These are phyloP conservation scores for Aspergillus japonicus DNA, from an alignment of 2,329 filamentous ascomycete species.

Conservation along the genomic window DNA sequence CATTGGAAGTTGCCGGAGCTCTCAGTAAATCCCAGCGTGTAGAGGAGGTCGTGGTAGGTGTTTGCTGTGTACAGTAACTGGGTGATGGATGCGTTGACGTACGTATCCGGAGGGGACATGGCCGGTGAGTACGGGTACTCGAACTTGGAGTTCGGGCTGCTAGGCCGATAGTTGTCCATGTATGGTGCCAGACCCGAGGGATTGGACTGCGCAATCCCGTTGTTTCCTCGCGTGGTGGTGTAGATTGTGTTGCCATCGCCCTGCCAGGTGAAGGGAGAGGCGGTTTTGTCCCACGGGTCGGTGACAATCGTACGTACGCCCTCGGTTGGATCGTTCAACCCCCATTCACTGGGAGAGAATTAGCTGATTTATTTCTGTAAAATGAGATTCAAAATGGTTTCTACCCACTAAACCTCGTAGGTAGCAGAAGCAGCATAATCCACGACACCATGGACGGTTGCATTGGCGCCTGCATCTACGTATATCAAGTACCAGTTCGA, in stretches of 20 bases:
- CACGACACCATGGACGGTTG: constrained; percentile 13
- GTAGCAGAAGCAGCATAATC: constrained; percentile 14
- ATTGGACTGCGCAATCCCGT: constrained; percentile 16
- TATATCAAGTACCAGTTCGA: constrained; percentile 17
- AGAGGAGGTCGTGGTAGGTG: constrained; percentile 18
- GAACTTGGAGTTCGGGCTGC: constrained; percentile 8
- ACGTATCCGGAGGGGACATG: constrained; percentile 7
- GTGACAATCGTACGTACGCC: constrained; percentile 8
- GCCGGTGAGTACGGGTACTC: constrained; percentile 10
- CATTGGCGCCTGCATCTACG: constrained; percentile 9
- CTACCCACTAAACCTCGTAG: constrained; percentile 17
- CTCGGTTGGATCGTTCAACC: constrained; percentile 15
- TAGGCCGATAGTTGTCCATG: constrained; percentile 11
- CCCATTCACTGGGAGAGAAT: constrained; percentile 10
- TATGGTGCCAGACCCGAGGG: constrained; percentile 6
- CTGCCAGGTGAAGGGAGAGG: constrained; percentile 16
- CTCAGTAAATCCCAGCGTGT: constrained; percentile 14
- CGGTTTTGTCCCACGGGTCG: constrained; percentile 12
- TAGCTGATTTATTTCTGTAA: neutral
- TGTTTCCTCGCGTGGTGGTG: constrained; percentile 16
- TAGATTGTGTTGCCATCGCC: constrained; percentile 12
- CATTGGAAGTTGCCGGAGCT: constrained; percentile 16
- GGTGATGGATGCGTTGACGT: constrained; percentile 14
- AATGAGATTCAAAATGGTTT: too few species aligned
- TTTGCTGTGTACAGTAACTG: constrained; percentile 20